Conservation (phyloP, 306 rosid genomes). For the Hippophae gyantsensis region DNA sequence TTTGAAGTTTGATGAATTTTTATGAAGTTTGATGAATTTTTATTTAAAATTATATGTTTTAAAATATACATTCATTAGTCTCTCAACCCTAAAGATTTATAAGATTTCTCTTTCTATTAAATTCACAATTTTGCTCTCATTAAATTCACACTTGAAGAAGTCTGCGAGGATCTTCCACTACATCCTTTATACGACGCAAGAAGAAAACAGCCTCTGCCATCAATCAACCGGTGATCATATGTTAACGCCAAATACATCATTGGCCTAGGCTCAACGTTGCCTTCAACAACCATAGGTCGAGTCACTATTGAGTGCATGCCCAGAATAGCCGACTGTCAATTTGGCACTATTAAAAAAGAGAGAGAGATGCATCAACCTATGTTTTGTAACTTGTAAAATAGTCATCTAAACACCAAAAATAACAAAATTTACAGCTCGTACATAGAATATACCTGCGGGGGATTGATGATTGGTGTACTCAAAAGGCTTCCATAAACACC, state of each 20-base stretch:
- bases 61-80: no score
- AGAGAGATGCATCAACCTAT: background rate
- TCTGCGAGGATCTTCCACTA: slow-evolving; percentile 50
- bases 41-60: no score
- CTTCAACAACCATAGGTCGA: slow-evolving; percentile 45
- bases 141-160: slow-evolving; percentile 29
- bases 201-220: slow-evolving; percentile 45
- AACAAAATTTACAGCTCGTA: no score
- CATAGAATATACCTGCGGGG: slow-evolving; percentile 30
- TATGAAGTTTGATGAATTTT: no score
- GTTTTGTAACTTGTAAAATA: background rate
- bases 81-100: no score
- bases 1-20: no score
- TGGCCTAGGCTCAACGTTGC: slow-evolving; percentile 34
- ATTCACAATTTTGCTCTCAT: no score
- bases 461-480: slow-evolving; percentile 42
- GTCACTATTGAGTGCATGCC: slow-evolving; percentile 45
- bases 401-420: no score
- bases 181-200: slow-evolving; percentile 40
- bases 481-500: slow-evolving; percentile 47
- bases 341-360: background rate
- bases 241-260: slow-evolving; percentile 48
- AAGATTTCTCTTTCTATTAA: no score
- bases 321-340: slow-evolving; percentile 37
- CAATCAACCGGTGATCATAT: slow-evolving; percentile 41